These are phyloP conservation scores for Cadophora gregata DNA, from an alignment of 2,329 filamentous ascomycete species.

Conservation along the genomic window DNA sequence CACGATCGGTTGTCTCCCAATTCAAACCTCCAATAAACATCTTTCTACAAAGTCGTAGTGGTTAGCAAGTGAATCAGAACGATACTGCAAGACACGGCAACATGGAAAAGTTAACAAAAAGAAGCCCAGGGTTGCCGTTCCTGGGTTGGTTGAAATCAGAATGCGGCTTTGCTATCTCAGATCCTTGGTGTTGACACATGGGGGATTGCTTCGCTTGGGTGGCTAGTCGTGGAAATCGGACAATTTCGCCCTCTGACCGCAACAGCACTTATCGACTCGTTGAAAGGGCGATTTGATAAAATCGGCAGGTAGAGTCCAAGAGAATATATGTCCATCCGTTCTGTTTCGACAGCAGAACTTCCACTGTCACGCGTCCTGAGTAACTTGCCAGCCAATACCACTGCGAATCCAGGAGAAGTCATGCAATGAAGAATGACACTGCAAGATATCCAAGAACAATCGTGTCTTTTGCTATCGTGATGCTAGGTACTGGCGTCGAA, in stretches of 20 bases:
- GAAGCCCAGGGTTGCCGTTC: background rate
- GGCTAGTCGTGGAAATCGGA: background rate
- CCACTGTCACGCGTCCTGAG: conserved; percentile 12
- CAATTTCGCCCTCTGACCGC: background rate
- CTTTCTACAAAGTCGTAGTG: conserved; percentile 67
- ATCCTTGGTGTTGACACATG: conserved; percentile 9
- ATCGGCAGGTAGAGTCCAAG: background rate
- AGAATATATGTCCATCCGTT: background rate
- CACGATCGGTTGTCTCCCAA: conserved; percentile 99
- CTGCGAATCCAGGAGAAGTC: conserved; percentile 32
- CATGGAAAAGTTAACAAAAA: conserved; percentile 25
- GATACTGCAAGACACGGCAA: too few species aligned
- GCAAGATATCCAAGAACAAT: conserved; percentile 47
- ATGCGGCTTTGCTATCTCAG: conserved; percentile 1
- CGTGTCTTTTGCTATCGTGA: conserved; percentile 74
- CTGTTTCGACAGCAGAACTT: background rate
- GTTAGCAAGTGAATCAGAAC: conserved; percentile 35
- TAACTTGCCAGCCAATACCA: conserved; percentile 19
- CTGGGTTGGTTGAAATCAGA: background rate
- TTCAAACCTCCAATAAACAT: conserved; percentile 99
- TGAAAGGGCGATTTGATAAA: background rate
- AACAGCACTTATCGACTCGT: background rate
- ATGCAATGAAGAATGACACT: conserved; percentile 45
- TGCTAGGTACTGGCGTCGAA: conserved; percentile 72
- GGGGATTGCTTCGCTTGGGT: conserved; percentile 13